Evolutionary conservation across 73 alveolate genomes (phyloP).

Genomic region (Paramecium biaurelia): DNA sequence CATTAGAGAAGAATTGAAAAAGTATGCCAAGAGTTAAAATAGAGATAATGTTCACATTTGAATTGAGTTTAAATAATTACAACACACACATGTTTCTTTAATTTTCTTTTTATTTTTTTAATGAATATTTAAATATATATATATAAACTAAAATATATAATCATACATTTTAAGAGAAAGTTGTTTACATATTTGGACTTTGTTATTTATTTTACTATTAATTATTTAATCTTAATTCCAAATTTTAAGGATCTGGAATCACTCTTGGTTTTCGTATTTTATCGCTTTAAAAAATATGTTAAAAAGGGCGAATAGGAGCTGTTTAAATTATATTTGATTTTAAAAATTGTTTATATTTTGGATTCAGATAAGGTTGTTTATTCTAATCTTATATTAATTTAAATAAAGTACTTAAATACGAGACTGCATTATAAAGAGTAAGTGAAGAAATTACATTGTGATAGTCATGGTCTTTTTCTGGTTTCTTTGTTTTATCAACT

Average conservation of each 20-base stretch:
- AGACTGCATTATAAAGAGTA: neutral
- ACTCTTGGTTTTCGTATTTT: neutral
- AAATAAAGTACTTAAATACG: neutral
- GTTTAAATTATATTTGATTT: neutral
- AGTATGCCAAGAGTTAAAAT: neutral
- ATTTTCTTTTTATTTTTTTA: neutral
- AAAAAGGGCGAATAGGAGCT: neutral
- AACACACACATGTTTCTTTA: neutral
- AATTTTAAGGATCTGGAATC: neutral
- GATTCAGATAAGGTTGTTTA: slow-evolving; percentile 15
- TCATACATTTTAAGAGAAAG: neutral
- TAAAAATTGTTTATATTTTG: slow-evolving; percentile 13
- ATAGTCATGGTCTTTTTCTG: slow-evolving; percentile 20
- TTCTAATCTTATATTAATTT: neutral
- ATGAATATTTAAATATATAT: neutral
- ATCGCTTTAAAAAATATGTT: neutral
- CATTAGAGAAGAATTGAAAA: neutral
- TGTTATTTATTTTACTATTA: neutral
- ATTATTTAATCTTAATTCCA: neutral
- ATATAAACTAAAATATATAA: neutral
- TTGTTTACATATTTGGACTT: neutral
- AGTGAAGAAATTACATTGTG: neutral
- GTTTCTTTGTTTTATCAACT: neutral
- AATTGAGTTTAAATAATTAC: neutral
- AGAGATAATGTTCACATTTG: slow-evolving; percentile 30